Percentiles rank a stretch among this genome's conserved stretches.
Conservation (phyloP, 495 filamentous ascomycete species). For the Talaromyces adpressus region DNA sequence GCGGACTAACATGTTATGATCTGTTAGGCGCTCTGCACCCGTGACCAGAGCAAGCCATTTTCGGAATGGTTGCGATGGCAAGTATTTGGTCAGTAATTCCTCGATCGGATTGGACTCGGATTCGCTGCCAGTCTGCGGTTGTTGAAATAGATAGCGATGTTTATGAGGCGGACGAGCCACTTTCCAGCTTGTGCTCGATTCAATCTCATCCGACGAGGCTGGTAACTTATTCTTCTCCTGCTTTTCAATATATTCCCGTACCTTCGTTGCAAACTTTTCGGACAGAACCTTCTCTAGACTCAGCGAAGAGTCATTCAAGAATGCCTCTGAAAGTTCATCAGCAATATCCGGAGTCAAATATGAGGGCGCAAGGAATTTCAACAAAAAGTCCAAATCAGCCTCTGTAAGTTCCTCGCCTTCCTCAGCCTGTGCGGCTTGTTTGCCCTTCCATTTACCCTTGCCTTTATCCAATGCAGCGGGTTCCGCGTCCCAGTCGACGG, state of each 20-base stretch:
- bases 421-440: conserved; percentile 34
- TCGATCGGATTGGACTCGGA: conserved; percentile 48
- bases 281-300: conserved; percentile 71
- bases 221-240: conserved; percentile 48
- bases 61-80: conserved; percentile 81
- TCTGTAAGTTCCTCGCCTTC: conserved; percentile 53
- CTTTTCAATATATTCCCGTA: conserved; percentile 61
- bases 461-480: conserved; percentile 16
- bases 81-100: conserved; percentile 67
- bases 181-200: conserved; percentile 54
- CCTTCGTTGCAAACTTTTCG: conserved; percentile 60
- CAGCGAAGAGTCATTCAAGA: conserved; percentile 75
- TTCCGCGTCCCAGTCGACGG: conserved; percentile 32
- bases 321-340: conserved; percentile 69
- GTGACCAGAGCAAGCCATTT: conserved; percentile 85
- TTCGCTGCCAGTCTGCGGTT: conserved; percentile 25
- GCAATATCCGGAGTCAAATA: conserved; percentile 94
- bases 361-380: conserved; percentile 80
- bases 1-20: conserved; percentile 64
- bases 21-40: conserved; percentile 52
- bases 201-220: conserved; percentile 45
- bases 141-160: conserved; percentile 81
- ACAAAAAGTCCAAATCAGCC: conserved; percentile 73
- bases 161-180: conserved; percentile 90
- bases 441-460: conserved; percentile 37